Evolutionary conservation across 371 early-diverging fungal species (phyloP).

Genomic region (Thermomucor indicae-seudaticae): DNA sequence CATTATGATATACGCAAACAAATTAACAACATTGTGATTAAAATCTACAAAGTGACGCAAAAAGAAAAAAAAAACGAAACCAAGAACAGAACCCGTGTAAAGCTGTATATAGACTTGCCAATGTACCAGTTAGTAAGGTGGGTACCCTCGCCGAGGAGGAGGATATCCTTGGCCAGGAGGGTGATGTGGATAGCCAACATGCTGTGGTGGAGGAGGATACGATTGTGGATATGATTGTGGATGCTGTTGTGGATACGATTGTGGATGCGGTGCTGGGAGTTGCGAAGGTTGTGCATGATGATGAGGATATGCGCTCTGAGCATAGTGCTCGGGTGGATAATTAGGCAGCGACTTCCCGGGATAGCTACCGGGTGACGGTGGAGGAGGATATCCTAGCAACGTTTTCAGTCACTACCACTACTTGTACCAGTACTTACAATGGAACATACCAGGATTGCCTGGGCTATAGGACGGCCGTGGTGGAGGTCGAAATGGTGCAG

Average conservation of each 20-base stretch:
- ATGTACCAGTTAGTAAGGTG: too few relatives aligned
- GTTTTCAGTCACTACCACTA: not conserved
- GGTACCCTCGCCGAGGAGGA: conserved; percentile 10
- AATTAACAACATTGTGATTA: too few relatives aligned
- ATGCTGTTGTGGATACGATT: too few relatives aligned
- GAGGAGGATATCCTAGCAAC: conserved; percentile 10
- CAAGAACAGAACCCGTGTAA: too few relatives aligned
- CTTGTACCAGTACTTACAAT: not conserved
- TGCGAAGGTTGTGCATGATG: too few relatives aligned
- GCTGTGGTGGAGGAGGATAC: conserved; percentile 6
- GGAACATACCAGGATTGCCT: not conserved
- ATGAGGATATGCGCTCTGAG: not conserved
- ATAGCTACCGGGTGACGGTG: not conserved
- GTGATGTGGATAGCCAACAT: conserved; percentile 5
- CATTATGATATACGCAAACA: too few relatives aligned
- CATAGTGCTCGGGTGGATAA: conserved; percentile 6
- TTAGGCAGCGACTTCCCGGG: conserved; percentile 8
- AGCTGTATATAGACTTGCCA: too few relatives aligned
- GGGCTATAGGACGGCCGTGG: conserved; percentile 6
- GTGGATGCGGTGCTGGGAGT: too few relatives aligned
- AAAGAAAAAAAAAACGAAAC: too few relatives aligned
- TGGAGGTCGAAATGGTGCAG: conserved; percentile 13
- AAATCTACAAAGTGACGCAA: too few relatives aligned
- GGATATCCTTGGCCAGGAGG: conserved; percentile 13
- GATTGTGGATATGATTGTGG: conserved; percentile 1